Evolutionary conservation across 75 land plant genomes (phyloP).

Genomic region (Gnetum montanum): DNA sequence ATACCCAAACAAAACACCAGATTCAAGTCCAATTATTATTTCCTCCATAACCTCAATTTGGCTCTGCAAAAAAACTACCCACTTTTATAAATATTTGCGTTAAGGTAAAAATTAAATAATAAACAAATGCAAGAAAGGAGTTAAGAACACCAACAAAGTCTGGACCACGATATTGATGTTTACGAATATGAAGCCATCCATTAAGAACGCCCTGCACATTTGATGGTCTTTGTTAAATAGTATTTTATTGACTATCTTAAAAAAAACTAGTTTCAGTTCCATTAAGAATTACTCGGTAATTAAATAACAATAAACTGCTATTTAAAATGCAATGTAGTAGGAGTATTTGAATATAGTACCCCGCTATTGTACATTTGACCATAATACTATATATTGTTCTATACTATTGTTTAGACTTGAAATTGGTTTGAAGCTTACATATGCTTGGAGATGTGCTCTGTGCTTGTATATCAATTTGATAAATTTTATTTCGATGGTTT

Average conservation of each 20-base stretch:
- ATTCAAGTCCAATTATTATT: constrained; percentile 74
- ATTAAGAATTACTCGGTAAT: no score
- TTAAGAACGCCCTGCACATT: constrained; percentile 39
- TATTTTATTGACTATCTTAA: neutral
- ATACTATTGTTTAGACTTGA: no score
- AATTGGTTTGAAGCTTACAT: no score
- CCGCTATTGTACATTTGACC: no score
- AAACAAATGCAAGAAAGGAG: neutral
- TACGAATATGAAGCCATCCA: constrained; percentile 54
- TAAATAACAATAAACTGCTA: no score
- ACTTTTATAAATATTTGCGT: constrained; percentile 5
- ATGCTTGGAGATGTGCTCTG: no score
- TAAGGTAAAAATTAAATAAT: neutral
- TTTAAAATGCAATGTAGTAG: no score
- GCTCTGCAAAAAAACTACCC: constrained; percentile 37
- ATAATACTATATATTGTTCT: no score
- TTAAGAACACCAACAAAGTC: constrained; percentile 35
- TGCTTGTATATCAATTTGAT: no score
- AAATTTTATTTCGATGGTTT: no score
- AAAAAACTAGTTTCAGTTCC: no score
- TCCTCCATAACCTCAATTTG: constrained; percentile 81
- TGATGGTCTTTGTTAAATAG: neutral
- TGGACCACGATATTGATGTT: constrained; percentile 37
- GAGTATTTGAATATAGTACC: no score
- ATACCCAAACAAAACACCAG: constrained; percentile 85